Evolutionary conservation across 345 rosid species (phyloP).

Genomic region (Camelina sativa): DNA sequence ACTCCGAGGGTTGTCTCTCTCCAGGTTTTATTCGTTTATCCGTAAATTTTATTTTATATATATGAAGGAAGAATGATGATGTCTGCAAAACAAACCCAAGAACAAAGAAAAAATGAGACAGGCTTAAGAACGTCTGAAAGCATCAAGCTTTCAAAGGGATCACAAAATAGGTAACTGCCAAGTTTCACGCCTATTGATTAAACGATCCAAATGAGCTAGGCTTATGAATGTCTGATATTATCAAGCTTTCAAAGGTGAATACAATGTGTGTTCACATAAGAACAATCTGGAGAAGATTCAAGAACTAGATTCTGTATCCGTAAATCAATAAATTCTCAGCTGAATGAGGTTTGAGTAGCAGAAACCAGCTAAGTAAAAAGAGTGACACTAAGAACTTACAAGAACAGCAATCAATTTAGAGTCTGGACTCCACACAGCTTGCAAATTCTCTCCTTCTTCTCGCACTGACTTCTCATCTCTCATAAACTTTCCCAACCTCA

Average conservation of each 20-base stretch:
- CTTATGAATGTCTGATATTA: neutral
- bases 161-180: too few species aligned
- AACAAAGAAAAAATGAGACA: neutral
- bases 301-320: neutral
- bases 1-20: constrained; percentile 75
- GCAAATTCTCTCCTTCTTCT: constrained; percentile 84
- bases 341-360: neutral
- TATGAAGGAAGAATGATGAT: constrained; percentile 80
- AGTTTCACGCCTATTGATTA: neutral
- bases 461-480: constrained; percentile 75
- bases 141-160: neutral
- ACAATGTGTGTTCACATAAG: neutral
- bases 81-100: constrained; percentile 62
- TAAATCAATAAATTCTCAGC: neutral
- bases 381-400: constrained; percentile 53
- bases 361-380: neutral
- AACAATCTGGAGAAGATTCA: neutral
- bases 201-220: neutral
- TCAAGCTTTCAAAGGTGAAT: neutral
- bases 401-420: constrained; percentile 79
- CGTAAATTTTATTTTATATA: constrained; percentile 79
- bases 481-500: constrained; percentile 87
- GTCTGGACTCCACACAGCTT: constrained; percentile 94
- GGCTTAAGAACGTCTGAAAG: neutral
- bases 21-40: constrained; percentile 71